Evolutionary conservation across 139 green algal species (phyloP), one percentile per base, ranked within the genome.

Genomic region (Desmodesmus armatus): DNA sequence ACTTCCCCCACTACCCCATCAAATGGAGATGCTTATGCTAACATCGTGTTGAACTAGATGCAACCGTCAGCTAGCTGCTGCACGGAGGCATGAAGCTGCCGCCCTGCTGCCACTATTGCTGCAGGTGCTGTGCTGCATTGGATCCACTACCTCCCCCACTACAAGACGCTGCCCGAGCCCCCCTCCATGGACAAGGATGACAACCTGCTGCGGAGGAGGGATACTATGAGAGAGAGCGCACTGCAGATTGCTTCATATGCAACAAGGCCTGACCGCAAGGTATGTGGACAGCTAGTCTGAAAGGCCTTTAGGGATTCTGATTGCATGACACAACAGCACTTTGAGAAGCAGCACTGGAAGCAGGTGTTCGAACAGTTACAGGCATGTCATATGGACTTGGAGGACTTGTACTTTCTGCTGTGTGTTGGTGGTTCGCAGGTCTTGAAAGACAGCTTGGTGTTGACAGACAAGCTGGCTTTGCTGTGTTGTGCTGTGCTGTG

Each of bases 61-160:
- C 53, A 63, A 31, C n/a, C 19, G 3, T 27, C 31, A 23, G 9
- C 47, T 55, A 9, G 47, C 47, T n/a, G n/a, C n/a, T n/a, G n/a
- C 9, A 55, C n/a, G n/a, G n/a, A n/a, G n/a, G n/a, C n/a, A n/a
- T n/a, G n/a, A n/a, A 67, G 9, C 58, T 67, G 1, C 1, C 29
- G 58, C 58, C 27, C 58, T 67, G 27, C 27, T 11, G 11, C 31
- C 1, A 9, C 63, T 75, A 23, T 4, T 58, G 0, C 5, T 60
- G 73, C 41, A 84, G 90, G 91, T 43, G 89, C 90, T 9, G 75
- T 92, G 13, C 29, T 94, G n/a, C 87, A 93, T n/a, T 95, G 89
- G 85, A 39, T 94, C 5, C 87, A 89, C 83, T 95, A 87, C 62
- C 75, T 92, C 35, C 92, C 92, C 1, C 92, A 95, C 72, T 95